Conservation (phyloP, 2,329 filamentous ascomycete genomes). For the Elsinoe batatas region DNA sequence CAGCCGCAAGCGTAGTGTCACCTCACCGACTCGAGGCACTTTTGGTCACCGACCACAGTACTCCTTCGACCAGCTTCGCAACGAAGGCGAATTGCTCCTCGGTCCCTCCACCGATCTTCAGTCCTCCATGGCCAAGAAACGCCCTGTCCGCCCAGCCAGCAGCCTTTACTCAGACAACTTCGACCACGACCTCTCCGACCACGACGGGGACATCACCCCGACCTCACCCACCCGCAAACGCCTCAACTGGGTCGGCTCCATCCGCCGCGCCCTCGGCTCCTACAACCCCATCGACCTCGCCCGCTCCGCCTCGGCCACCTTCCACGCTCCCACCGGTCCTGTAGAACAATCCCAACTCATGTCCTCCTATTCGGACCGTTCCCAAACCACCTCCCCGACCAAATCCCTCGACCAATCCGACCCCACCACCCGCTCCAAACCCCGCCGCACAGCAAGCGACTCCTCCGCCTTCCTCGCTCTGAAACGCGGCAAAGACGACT, state of each 20-base stretch:
- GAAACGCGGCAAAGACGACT: conserved; percentile 35
- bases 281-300: conserved; percentile 12
- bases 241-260: conserved; percentile 30
- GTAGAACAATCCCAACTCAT: not conserved
- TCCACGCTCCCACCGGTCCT: not conserved
- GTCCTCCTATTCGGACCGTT: conserved; percentile 12
- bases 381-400: conserved; percentile 11
- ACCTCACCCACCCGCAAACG: conserved; percentile 20
- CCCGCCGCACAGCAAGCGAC: conserved; percentile 36
- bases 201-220: conserved; percentile 14
- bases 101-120: not conserved
- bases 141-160: not conserved
- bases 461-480: conserved; percentile 32
- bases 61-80: conserved; percentile 8
- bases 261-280: conserved; percentile 19
- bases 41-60: not conserved
- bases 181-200: not conserved
- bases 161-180: conserved; percentile 9
- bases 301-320: conserved; percentile 1
- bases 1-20: conserved; percentile 7
- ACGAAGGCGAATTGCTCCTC: conserved; percentile 2
- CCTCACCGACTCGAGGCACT: conserved; percentile 1
- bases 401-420: not conserved
- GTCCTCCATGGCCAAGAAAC: not conserved
- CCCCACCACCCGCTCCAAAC: conserved; percentile 16